These are phyloP conservation scores for Plantago major DNA, from an alignment of 257 asterid species.

Conservation along the genomic window DNA sequence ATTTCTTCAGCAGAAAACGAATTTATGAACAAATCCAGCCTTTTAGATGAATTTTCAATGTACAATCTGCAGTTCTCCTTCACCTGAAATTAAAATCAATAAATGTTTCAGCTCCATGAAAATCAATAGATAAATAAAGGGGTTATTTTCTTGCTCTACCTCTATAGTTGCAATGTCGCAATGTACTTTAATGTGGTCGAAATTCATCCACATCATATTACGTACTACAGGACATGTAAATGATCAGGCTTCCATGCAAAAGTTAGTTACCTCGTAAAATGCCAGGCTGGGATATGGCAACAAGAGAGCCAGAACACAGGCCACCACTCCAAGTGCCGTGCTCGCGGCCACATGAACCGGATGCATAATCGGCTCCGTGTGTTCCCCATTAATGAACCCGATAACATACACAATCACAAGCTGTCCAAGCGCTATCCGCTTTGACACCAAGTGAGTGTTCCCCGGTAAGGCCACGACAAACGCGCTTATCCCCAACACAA, in stretches of 20 bases:
- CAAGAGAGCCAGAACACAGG: constrained; percentile 63
- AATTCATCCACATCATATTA: constrained; percentile 13
- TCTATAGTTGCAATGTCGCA: neutral
- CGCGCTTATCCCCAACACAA: constrained; percentile 43
- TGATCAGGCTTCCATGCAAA: constrained; percentile 9
- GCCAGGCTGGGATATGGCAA: constrained; percentile 70
- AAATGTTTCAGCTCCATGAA: neutral
- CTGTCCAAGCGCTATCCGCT: constrained; percentile 83
- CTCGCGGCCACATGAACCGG: constrained; percentile 70
- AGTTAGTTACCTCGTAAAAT: constrained; percentile 46
- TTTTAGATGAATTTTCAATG: constrained; percentile 53
- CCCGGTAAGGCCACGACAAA: constrained; percentile 65
- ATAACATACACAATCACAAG: constrained; percentile 59
- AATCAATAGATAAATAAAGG: neutral
- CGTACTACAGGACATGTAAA: too few relatives aligned
- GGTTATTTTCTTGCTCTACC: neutral
- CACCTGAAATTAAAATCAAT: constrained; percentile 38
- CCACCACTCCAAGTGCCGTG: constrained; percentile 64
- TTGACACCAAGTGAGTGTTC: constrained; percentile 52
- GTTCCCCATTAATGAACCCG: constrained; percentile 49
- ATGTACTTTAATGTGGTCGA: neutral
- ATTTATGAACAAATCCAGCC: constrained; percentile 46
- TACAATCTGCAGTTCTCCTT: constrained; percentile 50
- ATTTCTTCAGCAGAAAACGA: constrained; percentile 65
- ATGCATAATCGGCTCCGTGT: constrained; percentile 54